A percentile compares a stretch with the other conserved stretches of the same genome.
phyloP scores from a whole-genome alignment of 1,284 basidiomycete species.

The Melampsora occidentalis region DNA sequence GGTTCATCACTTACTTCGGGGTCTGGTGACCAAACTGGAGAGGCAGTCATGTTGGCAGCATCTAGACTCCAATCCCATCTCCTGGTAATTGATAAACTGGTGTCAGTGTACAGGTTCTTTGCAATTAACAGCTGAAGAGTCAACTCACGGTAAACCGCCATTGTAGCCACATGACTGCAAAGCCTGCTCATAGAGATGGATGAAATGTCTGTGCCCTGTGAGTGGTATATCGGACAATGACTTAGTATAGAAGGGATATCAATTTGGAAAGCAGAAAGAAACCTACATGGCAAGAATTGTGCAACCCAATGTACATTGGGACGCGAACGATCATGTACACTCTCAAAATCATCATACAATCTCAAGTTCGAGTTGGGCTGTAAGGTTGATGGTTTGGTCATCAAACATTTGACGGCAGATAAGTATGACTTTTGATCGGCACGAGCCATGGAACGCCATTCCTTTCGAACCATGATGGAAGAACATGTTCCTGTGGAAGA shows the following conservation, averaged over 20 bases:
- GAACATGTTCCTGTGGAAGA: not conserved
- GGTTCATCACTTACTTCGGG: constrained; percentile 13
- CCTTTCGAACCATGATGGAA: constrained; percentile 16
- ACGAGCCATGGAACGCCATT: constrained; percentile 35
- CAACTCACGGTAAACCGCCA: constrained; percentile 29
- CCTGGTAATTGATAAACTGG: not conserved
- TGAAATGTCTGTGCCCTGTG: constrained; percentile 41
- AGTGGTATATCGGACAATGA: not conserved
- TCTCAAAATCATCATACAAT: constrained; percentile 39
- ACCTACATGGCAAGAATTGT: constrained; percentile 30
- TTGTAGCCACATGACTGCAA: constrained; percentile 26
- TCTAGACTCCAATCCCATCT: constrained; percentile 39
- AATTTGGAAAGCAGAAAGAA: not conserved
- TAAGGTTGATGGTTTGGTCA: constrained; percentile 18
- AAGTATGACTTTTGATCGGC: constrained; percentile 19
- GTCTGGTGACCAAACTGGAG: constrained; percentile 34
- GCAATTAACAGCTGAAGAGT: not conserved
- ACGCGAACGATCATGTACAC: constrained; percentile 31
- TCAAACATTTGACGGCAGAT: constrained; percentile 26
- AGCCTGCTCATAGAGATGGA: constrained; percentile 35
- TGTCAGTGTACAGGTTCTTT: not conserved
- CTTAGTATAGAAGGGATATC: not conserved
- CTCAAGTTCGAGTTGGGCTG: not conserved
- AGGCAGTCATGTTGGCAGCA: constrained; percentile 10
- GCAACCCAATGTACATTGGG: constrained; percentile 27